Base-by-base conservation (phyloP, 2,329 filamentous ascomycete genomes). In the Trichophyton benhamiae region DNA sequence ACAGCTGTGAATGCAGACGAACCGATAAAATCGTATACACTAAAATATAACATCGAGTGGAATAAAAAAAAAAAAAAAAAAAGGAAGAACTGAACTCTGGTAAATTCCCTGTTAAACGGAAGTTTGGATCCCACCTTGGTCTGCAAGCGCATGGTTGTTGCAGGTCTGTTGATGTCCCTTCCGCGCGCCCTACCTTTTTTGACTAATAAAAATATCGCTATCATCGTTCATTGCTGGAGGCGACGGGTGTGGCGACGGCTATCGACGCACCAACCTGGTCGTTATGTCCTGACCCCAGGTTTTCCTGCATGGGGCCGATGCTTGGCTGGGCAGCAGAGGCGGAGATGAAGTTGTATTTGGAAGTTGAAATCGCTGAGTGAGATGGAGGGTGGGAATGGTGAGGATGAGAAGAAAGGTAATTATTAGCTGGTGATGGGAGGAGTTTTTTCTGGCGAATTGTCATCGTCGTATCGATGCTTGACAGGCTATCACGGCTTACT, bases 401-500 rank as follows among this genome's bases (percentile, higher is more conserved):
- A 36, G 52, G 33, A 17, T 55, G 52, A 17, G 52, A 36, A 15
- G 52, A 36, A 25, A 36, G 57, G 36, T 27, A 46, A n/a, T 58
- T 42, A 58, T 25, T 42, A 36, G 57, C 17, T 22, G 33, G 33
- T 13, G 44, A 52, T 17, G 30, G 42, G 3, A 22, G 44, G 22
- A 36, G 36, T 25, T 33, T 36, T 41, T 52, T 60, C 15, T 60
- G 58, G 27, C 57, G 20, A 25, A 38, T 17, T 15, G 44, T 30
- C 27, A 49, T 38, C 3, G 58, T 27, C 36, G 55, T 46, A 49
- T 62, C 33, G 52, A 44, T 60, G 30, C 62, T 63, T 57, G 62
- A 60, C 41, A 63, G 57, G 62, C 75, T 78, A 44, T 77, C 75
- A 60, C 72, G 68, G 62, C 76, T 78, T 5, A 67, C 70, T 27